phyloP scores from a whole-genome alignment of 352 stramenopile genomes.

The Phytophthora melonis region DNA sequence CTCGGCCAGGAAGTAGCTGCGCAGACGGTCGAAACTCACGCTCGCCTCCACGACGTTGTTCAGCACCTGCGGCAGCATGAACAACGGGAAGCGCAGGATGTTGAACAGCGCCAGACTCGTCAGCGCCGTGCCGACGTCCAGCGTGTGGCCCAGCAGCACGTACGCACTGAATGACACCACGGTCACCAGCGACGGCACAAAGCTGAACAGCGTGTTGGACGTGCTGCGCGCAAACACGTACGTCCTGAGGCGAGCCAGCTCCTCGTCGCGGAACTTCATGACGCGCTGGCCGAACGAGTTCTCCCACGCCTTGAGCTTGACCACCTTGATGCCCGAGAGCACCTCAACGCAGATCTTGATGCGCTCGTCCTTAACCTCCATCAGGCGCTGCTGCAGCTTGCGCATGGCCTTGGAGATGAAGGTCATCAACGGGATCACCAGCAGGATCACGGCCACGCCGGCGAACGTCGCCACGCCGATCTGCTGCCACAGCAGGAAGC shows the following conservation, averaged over 20 bases:
- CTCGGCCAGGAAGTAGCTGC: conserved; percentile 74
- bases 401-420: conserved; percentile 91
- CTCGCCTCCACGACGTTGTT: conserved; percentile 42
- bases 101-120: conserved; percentile 73
- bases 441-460: conserved; percentile 93
- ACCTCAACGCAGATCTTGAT: conserved; percentile 91
- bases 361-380: conserved; percentile 92
- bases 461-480: conserved; percentile 90
- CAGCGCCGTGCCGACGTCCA: conserved; percentile 63
- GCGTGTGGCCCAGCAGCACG: conserved; percentile 60
- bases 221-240: conserved; percentile 61
- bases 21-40: conserved; percentile 59
- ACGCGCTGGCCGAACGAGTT: conserved; percentile 68
- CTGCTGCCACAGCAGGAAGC: conserved; percentile 74
- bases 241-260: conserved; percentile 81
- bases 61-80: conserved; percentile 69
- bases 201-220: conserved; percentile 67
- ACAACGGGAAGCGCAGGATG: conserved; percentile 67
- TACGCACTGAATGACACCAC: conserved; percentile 64
- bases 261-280: conserved; percentile 66
- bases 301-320: conserved; percentile 68
- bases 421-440: conserved; percentile 94
- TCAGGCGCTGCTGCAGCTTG: conserved; percentile 83
- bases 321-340: conserved; percentile 61
- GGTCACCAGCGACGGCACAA: conserved; percentile 60